Evolutionary conservation across 164 flowering plant species (phyloP).

Genomic region (Vitis labrusca): DNA sequence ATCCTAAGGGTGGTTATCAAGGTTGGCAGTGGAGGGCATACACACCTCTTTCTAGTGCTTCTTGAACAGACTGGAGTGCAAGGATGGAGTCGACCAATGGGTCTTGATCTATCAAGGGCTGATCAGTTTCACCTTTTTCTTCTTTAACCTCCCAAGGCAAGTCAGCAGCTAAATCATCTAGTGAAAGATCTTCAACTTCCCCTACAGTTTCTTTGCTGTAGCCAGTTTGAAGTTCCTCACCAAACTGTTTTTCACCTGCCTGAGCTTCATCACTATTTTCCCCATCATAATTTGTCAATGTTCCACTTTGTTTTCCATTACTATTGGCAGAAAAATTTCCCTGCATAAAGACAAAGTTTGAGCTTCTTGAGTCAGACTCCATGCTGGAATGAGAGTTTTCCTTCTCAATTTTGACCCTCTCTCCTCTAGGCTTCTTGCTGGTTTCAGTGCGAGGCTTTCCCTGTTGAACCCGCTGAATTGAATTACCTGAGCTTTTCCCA

Average conservation of each 20-base stretch:
- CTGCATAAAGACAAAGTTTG: slow-evolving; percentile 48
- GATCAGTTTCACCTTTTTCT: slow-evolving; percentile 31
- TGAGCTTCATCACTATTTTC: slow-evolving; percentile 47
- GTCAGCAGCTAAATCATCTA: slow-evolving; percentile 38
- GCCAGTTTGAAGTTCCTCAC: slow-evolving; percentile 36
- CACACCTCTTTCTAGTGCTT: slow-evolving; percentile 68
- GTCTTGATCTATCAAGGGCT: slow-evolving; percentile 36
- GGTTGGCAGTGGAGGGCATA: background rate
- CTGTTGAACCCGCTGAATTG: slow-evolving; percentile 33
- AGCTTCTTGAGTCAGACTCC: slow-evolving; percentile 83
- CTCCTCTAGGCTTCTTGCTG: slow-evolving; percentile 70
- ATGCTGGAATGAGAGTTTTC: slow-evolving; percentile 72
- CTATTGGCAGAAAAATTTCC: slow-evolving; percentile 30
- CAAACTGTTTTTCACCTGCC: slow-evolving; percentile 29
- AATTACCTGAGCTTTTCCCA: slow-evolving; percentile 34
- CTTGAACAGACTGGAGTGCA: slow-evolving; percentile 56
- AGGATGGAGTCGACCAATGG: slow-evolving; percentile 54
- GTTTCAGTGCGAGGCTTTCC: slow-evolving; percentile 38
- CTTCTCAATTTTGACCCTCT: slow-evolving; percentile 46
- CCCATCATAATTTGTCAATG: slow-evolving; percentile 36
- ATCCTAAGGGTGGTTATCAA: background rate
- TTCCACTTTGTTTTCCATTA: slow-evolving; percentile 43
- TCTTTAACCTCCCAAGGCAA: slow-evolving; percentile 37
- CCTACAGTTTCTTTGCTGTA: slow-evolving; percentile 37
- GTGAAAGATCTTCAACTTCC: slow-evolving; percentile 45